Evolutionary conservation across 2,329 filamentous ascomycete species (phyloP).

Genomic region (Exophiala alcalophila): DNA sequence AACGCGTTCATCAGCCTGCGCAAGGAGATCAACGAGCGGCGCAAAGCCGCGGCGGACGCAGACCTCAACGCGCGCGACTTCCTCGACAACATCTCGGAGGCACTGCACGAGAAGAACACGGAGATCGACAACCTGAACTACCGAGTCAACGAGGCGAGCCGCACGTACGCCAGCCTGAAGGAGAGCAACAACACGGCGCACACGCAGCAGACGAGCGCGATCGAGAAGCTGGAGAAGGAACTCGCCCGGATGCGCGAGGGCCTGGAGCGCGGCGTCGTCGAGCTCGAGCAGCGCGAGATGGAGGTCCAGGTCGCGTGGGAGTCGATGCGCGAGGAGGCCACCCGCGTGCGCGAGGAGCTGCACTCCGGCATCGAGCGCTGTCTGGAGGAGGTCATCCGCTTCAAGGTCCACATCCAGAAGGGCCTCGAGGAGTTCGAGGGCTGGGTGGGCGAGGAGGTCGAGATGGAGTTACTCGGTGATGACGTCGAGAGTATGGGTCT

Average conservation of each 20-base stretch:
- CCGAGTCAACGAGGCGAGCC: constrained; percentile 79
- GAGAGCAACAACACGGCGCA: constrained; percentile 85
- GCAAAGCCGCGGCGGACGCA: constrained; percentile 75
- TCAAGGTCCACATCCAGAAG: constrained; percentile 96
- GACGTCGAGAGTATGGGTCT: constrained; percentile 37
- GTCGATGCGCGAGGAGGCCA: constrained; percentile 30
- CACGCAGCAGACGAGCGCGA: constrained; percentile 83
- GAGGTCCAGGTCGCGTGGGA: constrained; percentile 31
- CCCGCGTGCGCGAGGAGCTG: constrained; percentile 77
- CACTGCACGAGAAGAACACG: constrained; percentile 89
- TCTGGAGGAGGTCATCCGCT: constrained; percentile 95
- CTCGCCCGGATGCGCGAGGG: constrained; percentile 53
- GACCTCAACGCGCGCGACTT: constrained; percentile 95
- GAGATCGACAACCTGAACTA: constrained; percentile 92
- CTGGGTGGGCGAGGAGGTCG: constrained; percentile 90
- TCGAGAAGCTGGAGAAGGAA: constrained; percentile 98
- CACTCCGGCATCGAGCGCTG: constrained; percentile 95
- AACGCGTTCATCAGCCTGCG: constrained; percentile 72
- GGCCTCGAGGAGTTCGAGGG: constrained; percentile 89
- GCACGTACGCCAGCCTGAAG: constrained; percentile 82
- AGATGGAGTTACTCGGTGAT: constrained; percentile 71
- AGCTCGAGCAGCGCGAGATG: constrained; percentile 62
- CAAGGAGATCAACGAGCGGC: constrained; percentile 88
- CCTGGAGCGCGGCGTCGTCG: constrained; percentile 35
- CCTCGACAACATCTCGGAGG: constrained; percentile 91